A percentile compares a stretch with the other conserved stretches of the same genome.
Conservation (phyloP, 2,329 filamentous ascomycete species). For the Eutypella sp. region DNA sequence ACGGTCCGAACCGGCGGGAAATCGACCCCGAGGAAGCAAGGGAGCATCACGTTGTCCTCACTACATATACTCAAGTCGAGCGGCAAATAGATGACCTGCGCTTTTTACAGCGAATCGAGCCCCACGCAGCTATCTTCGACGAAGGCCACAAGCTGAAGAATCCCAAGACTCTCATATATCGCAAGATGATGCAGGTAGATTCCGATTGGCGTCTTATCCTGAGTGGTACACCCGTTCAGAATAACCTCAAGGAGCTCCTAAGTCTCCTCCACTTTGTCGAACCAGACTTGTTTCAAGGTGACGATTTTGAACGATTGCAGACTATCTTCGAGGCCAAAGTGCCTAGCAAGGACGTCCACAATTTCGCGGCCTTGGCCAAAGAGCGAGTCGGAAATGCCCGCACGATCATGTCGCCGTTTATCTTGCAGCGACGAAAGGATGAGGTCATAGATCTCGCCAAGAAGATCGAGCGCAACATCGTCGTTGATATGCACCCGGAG, state of each 20-base stretch:
- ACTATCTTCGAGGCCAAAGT: constrained; percentile 91
- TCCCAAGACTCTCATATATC: constrained; percentile 74
- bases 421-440: constrained; percentile 86
- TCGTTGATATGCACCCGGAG: constrained; percentile 69
- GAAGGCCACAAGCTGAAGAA: constrained; percentile 95
- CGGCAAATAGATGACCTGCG: constrained; percentile 43
- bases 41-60: constrained; percentile 58
- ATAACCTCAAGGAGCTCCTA: constrained; percentile 89
- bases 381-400: constrained; percentile 83
- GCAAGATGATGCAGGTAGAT: constrained; percentile 69
- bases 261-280: constrained; percentile 92
- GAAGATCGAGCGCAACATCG: constrained; percentile 73
- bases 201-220: constrained; percentile 83
- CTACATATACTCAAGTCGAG: constrained; percentile 55
- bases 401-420: constrained; percentile 91
- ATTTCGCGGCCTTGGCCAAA: constrained; percentile 78
- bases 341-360: constrained; percentile 70
- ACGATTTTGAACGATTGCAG: constrained; percentile 69
- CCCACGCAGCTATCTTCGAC: constrained; percentile 70
- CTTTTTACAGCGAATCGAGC: constrained; percentile 43
- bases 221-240: constrained; percentile 86
- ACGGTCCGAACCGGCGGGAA: constrained; percentile 55
- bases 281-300: constrained; percentile 70
- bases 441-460: constrained; percentile 83
- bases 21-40: constrained; percentile 60